These are phyloP conservation scores for Tulasnella sp. DNA, from an alignment of 768 basidiomycete species.

Conservation along the genomic window DNA sequence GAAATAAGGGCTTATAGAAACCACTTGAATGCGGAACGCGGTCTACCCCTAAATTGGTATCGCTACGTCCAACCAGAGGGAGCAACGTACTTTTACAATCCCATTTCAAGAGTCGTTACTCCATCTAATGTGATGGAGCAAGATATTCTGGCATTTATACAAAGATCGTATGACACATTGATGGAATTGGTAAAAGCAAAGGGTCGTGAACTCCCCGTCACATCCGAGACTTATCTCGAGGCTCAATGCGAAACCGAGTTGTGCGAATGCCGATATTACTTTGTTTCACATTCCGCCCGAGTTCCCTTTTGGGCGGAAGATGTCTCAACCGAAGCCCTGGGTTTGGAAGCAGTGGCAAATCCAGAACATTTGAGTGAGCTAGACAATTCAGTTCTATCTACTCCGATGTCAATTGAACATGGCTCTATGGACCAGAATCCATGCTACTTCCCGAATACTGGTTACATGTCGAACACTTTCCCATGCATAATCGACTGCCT, in stretches of 20 bases:
- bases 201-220: neutral
- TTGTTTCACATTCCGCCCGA: neutral
- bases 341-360: neutral
- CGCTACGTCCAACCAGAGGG: slow-evolving; percentile 3
- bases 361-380: slow-evolving; percentile 1
- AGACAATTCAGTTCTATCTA: neutral
- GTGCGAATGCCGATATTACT: slow-evolving; percentile 4
- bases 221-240: neutral
- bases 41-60: too few relatives aligned
- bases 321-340: neutral
- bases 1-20: too few relatives aligned
- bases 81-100: neutral
- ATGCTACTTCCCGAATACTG: slow-evolving; percentile 10
- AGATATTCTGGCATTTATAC: neutral
- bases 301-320: slow-evolving; percentile 4
- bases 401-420: neutral
- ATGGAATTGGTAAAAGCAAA: neutral
- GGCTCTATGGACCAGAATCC: slow-evolving; percentile 1
- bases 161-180: neutral
- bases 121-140: neutral
- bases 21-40: too few relatives aligned
- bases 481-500: neutral
- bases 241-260: neutral
- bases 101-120: neutral
- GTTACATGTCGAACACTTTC: slow-evolving; percentile 13